These are phyloP conservation scores for Posidonia oceanica DNA, from an alignment of 116 monocot species.

Conservation along the genomic window DNA sequence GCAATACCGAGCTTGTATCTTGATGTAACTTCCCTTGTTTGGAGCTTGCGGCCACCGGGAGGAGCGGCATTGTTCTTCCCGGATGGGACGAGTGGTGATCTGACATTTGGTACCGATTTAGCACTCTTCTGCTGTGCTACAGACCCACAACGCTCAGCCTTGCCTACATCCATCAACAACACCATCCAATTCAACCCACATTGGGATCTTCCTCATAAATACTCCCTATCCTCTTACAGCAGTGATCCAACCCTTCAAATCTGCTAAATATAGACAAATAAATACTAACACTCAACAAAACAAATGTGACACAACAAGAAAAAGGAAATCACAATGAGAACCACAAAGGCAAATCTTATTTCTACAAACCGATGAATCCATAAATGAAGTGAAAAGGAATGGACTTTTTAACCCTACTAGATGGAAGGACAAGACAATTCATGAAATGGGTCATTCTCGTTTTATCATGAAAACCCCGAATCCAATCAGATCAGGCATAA, in stretches of 20 bases:
- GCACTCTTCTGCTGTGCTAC: background rate
- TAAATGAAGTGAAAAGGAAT: background rate
- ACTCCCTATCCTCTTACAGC: background rate
- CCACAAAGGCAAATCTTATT: too few relatives aligned
- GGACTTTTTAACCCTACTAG: background rate
- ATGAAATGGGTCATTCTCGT: background rate
- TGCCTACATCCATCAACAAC: constrained; percentile 38
- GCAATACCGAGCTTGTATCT: constrained; percentile 28
- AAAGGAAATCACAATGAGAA: background rate
- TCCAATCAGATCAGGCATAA: background rate
- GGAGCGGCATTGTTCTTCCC: constrained; percentile 60
- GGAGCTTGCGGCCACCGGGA: constrained; percentile 16
- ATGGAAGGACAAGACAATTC: background rate
- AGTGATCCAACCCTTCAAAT: constrained; percentile 3
- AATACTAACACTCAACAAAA: background rate
- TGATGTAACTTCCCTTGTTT: constrained; percentile 32
- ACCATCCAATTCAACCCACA: constrained; percentile 35
- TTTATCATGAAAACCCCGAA: constrained; percentile 1
- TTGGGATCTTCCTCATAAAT: constrained; percentile 25
- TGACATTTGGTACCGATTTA: background rate
- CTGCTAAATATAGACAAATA: constrained; percentile 7
- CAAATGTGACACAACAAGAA: background rate
- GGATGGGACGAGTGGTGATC: constrained; percentile 25
- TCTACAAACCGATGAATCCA: background rate
- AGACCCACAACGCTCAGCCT: background rate